These are phyloP conservation scores for Cladosporium halotolerans DNA, from an alignment of 2,329 filamentous ascomycete species.

Conservation along the genomic window DNA sequence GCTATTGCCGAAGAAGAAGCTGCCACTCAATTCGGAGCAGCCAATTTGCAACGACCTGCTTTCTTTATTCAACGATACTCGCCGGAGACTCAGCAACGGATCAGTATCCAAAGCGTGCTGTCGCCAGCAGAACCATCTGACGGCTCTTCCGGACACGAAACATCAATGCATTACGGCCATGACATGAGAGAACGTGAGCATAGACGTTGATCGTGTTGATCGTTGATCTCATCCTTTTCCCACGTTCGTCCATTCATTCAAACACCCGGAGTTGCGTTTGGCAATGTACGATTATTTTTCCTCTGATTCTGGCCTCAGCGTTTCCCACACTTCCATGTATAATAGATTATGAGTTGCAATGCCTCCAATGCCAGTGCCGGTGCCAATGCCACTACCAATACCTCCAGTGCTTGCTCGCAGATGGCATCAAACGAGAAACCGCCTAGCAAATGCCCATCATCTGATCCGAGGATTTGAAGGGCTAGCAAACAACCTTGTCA, in stretches of 20 bases:
- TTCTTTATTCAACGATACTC: conserved; percentile 3
- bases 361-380: too few species aligned
- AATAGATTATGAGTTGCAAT: neutral
- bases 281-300: too few species aligned
- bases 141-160: neutral
- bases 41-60: neutral
- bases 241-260: too few species aligned
- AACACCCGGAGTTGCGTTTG: neutral
- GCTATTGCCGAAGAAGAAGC: too few species aligned
- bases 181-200: neutral
- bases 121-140: conserved; percentile 14
- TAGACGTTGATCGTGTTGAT: neutral
- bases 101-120: conserved; percentile 7
- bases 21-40: too few species aligned
- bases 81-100: conserved; percentile 6
- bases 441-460: too few species aligned
- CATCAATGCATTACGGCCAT: neutral
- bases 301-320: too few species aligned
- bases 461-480: too few species aligned
- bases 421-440: too few species aligned
- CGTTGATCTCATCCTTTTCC: neutral
- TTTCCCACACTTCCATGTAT: neutral
- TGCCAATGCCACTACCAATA: too few species aligned
- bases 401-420: too few species aligned
- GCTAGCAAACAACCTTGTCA: too few species aligned